Conservation (phyloP, 306 rosid species). For the Quercus wislizeni region DNA sequence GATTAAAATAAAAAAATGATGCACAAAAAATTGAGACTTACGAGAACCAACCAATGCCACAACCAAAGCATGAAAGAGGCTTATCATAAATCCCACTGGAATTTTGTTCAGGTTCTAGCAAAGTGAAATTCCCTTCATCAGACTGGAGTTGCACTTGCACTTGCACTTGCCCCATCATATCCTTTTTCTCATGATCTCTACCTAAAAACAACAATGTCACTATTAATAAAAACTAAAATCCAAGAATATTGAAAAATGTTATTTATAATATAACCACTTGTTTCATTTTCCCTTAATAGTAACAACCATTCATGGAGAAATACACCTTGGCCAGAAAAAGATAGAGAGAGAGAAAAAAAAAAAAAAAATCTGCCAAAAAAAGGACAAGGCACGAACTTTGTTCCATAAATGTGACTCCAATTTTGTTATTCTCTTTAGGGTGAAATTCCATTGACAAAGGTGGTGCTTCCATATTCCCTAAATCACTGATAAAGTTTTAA, state of each 20-base stretch:
- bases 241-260: neutral
- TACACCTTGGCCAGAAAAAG: neutral
- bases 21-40: conserved; percentile 16
- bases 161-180: neutral
- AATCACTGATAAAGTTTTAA: conserved; percentile 1
- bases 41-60: conserved; percentile 49
- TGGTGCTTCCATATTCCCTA: neutral
- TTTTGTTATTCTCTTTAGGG: neutral
- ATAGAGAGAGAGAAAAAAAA: neutral
- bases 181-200: conserved; percentile 11
- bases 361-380: neutral
- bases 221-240: neutral
- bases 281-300: too few species aligned
- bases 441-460: neutral
- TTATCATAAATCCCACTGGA: conserved; percentile 29
- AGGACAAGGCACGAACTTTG: conserved; percentile 9
- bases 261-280: too few species aligned
- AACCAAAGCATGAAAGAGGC: conserved; percentile 35
- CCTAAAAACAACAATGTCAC: neutral
- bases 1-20: neutral
- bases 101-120: neutral
- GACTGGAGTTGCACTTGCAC: neutral
- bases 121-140: conserved; percentile 17
- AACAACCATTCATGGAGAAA: too few species aligned
- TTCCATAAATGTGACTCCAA: conserved; percentile 7